Conservation (phyloP, 2,329 filamentous ascomycete species). For the Diaporthe sp. region DNA sequence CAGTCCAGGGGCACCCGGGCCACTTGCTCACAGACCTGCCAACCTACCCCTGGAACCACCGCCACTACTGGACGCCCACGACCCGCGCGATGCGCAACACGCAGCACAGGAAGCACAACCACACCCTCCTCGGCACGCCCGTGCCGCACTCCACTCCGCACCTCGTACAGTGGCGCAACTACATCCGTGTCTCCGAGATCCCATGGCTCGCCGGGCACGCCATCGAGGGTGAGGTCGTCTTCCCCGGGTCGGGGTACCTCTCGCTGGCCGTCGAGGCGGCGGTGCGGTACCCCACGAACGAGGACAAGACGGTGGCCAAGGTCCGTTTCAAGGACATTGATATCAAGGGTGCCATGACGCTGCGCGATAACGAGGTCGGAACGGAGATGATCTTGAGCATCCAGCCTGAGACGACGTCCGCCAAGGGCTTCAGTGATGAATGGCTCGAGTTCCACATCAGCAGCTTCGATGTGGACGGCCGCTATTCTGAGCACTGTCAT, state of each 20-base stretch:
- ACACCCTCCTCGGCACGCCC: slow-evolving; percentile 29
- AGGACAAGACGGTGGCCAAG: neutral
- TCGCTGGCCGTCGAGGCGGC: slow-evolving; percentile 38
- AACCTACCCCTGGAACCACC: slow-evolving; percentile 34
- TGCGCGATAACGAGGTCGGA: slow-evolving; percentile 44
- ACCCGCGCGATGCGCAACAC: slow-evolving; percentile 31
- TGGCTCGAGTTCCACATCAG: slow-evolving; percentile 28
- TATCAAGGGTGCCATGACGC: slow-evolving; percentile 14
- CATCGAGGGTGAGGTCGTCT: slow-evolving; percentile 45
- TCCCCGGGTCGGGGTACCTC: slow-evolving; percentile 45
- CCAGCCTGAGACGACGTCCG: slow-evolving; percentile 35
- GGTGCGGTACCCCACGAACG: slow-evolving; percentile 13
- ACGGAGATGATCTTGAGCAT: slow-evolving; percentile 43
- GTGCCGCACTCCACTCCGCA: neutral
- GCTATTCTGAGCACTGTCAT: slow-evolving; percentile 2
- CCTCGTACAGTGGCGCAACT: slow-evolving; percentile 24
- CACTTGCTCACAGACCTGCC: slow-evolving; percentile 19
- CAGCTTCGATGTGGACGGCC: slow-evolving; percentile 6
- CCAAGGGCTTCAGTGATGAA: slow-evolving; percentile 1
- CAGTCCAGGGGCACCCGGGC: neutral
- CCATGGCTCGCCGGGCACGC: slow-evolving; percentile 53
- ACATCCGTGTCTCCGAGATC: slow-evolving; percentile 40
- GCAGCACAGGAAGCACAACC: slow-evolving; percentile 4
- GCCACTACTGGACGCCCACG: slow-evolving; percentile 29
- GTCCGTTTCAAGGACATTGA: neutral